Evolutionary conservation across 1,284 basidiomycete genomes (phyloP).

Genomic region (Cryptococcus maquisensis): DNA sequence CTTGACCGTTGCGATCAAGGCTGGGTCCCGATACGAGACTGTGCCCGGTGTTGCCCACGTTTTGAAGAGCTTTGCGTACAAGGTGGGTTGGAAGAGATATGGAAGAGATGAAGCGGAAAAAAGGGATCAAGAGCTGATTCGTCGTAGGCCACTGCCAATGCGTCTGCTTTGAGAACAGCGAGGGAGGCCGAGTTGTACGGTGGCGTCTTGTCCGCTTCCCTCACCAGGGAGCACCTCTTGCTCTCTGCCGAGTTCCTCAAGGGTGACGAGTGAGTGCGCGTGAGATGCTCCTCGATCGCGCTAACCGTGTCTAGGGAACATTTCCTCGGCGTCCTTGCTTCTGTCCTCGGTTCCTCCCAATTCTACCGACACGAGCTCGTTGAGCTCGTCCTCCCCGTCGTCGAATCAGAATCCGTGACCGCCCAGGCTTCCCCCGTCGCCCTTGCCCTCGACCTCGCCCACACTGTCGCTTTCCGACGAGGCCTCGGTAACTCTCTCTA

Average conservation of each 20-base stretch:
- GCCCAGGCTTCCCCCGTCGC: constrained; percentile 62
- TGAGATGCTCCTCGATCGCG: not conserved
- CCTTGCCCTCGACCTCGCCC: constrained; percentile 65
- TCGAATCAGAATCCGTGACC: constrained; percentile 64
- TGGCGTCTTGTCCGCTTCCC: constrained; percentile 79
- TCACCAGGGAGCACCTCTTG: constrained; percentile 86
- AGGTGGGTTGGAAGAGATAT: constrained; percentile 57
- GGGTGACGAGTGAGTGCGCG: constrained; percentile 85
- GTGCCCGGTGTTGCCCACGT: constrained; percentile 83
- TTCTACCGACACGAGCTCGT: constrained; percentile 79
- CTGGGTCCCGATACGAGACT: constrained; percentile 79
- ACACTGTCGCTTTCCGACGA: constrained; percentile 80
- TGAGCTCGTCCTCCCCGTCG: constrained; percentile 75
- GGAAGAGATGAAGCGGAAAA: not conserved
- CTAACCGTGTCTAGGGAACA: constrained; percentile 57
- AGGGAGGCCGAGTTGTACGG: constrained; percentile 93
- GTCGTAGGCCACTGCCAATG: constrained; percentile 65
- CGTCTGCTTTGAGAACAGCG: constrained; percentile 84
- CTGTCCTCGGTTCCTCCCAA: constrained; percentile 73
- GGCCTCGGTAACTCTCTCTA: constrained; percentile 86
- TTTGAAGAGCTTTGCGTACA: constrained; percentile 95
- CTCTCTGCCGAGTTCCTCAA: constrained; percentile 91
- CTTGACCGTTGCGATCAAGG: constrained; percentile 85
- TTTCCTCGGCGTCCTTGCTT: constrained; percentile 81
- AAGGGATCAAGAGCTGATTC: not conserved